phyloP scores from a whole-genome alignment of 2,329 filamentous ascomycete genomes.

The Talaromyces amestolkiae region DNA sequence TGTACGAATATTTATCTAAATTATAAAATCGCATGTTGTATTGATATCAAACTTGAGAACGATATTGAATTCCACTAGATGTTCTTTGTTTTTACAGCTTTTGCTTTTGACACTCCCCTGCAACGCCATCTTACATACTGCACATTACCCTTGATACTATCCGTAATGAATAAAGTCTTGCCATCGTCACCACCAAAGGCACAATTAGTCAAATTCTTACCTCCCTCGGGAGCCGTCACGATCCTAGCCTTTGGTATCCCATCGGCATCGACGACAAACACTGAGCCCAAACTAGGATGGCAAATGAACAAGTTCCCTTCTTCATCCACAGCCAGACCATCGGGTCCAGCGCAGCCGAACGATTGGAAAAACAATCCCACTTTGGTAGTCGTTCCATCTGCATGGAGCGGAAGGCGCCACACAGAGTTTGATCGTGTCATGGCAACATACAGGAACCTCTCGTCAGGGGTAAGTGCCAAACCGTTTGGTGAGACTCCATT shows the following conservation, averaged over 20 bases:
- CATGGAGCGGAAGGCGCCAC: slow-evolving; percentile 41
- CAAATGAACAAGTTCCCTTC: slow-evolving; percentile 41
- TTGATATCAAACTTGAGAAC: not conserved
- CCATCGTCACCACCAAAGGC: slow-evolving; percentile 42
- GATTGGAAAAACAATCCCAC: slow-evolving; percentile 42
- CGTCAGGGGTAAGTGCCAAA: slow-evolving; percentile 39
- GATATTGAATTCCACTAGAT: not conserved
- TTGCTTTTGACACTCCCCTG: not conserved
- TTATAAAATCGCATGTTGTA: not conserved
- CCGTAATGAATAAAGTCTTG: slow-evolving; percentile 42
- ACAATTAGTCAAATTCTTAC: slow-evolving; percentile 43
- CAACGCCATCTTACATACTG: not conserved
- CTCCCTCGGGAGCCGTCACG: slow-evolving; percentile 27
- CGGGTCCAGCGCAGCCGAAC: slow-evolving; percentile 43
- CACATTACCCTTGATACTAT: slow-evolving; percentile 37
- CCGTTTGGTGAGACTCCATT: slow-evolving; percentile 45
- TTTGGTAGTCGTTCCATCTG: slow-evolving; percentile 41
- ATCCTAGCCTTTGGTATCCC: slow-evolving; percentile 41
- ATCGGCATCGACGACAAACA: slow-evolving; percentile 41
- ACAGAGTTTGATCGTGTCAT: slow-evolving; percentile 40
- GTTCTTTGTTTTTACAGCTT: not conserved
- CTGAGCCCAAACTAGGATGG: slow-evolving; percentile 35
- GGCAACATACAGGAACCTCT: slow-evolving; percentile 42
- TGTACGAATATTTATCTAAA: slow-evolving; percentile 24
- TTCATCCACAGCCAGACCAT: slow-evolving; percentile 42